Conservation (phyloP, 2,329 filamentous ascomycete species). For the Daldinia eschscholtzii region DNA sequence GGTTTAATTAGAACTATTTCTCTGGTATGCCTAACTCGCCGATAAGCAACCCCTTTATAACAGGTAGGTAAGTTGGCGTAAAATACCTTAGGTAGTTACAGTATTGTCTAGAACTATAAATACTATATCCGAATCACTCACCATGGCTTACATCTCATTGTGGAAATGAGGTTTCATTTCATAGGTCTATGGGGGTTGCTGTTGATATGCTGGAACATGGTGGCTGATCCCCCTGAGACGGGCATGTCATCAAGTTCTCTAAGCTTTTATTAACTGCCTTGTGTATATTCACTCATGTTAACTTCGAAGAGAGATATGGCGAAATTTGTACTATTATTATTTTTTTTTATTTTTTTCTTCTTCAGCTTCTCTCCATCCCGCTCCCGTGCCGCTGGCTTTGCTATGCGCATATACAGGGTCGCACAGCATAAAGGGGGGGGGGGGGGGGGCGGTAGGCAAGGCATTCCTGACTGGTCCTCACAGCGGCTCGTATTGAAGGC, state of each 20-base stretch:
- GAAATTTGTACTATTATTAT: neutral
- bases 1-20: neutral
- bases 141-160: neutral
- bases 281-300: neutral
- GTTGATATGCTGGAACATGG: neutral
- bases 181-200: neutral
- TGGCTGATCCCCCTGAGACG: neutral
- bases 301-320: neutral
- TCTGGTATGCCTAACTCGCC: no score
- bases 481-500: slow-evolving; percentile 40
- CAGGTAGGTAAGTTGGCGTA: no score
- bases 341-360: neutral
- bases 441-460: neutral
- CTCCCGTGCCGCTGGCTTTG: neutral
- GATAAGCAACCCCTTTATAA: no score
- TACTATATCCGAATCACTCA: neutral
- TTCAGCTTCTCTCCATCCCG: neutral
- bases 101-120: no score
- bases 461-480: slow-evolving; percentile 22
- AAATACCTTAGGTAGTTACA: no score
- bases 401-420: slow-evolving; percentile 14
- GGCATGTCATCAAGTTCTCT: neutral
- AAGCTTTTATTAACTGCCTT: neutral
- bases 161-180: neutral
- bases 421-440: slow-evolving; percentile 39